Percentiles rank a stretch among this genome's conserved stretches.
phyloP scores from a whole-genome alignment of 2,329 filamentous ascomycete species.

The Talaromyces sp. region DNA sequence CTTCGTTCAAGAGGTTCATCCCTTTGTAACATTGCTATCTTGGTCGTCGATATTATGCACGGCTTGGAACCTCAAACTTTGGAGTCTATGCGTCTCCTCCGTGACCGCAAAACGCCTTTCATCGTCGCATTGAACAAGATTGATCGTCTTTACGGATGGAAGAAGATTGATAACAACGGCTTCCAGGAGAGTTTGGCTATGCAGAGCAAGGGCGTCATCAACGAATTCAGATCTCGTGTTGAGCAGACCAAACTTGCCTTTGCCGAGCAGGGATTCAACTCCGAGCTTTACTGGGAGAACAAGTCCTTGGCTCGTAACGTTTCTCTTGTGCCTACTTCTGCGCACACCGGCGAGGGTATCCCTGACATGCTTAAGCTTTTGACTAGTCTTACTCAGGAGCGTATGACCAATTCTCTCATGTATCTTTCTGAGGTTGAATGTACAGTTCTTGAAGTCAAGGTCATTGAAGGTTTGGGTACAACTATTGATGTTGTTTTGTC shows the following conservation, averaged over 20 bases:
- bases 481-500: constrained; percentile 96
- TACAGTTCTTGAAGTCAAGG: constrained; percentile 97
- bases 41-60: constrained; percentile 99
- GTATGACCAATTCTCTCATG: constrained; percentile 96
- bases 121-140: constrained; percentile 99
- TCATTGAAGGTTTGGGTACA: constrained; percentile 97
- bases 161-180: constrained; percentile 97
- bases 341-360: constrained; percentile 98
- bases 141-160: constrained; percentile 98
- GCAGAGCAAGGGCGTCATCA: constrained; percentile 89
- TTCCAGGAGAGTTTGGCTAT: constrained; percentile 88
- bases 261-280: constrained; percentile 95
- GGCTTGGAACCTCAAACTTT: constrained; percentile 95
- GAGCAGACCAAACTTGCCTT: constrained; percentile 91
- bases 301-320: constrained; percentile 93
- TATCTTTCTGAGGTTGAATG: constrained; percentile 97
- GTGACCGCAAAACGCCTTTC: constrained; percentile 93
- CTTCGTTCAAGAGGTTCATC: constrained; percentile 94
- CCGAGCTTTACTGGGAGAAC: constrained; percentile 95
- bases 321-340: constrained; percentile 94
- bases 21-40: constrained; percentile 97
- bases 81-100: constrained; percentile 91
- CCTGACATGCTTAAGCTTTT: constrained; percentile 98
- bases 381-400: constrained; percentile 85
- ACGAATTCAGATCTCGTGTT: constrained; percentile 88